Evolutionary conservation across 768 basidiomycete species (phyloP), one percentile per base, ranked within the genome.

Genomic region (Trametes punicea): DNA sequence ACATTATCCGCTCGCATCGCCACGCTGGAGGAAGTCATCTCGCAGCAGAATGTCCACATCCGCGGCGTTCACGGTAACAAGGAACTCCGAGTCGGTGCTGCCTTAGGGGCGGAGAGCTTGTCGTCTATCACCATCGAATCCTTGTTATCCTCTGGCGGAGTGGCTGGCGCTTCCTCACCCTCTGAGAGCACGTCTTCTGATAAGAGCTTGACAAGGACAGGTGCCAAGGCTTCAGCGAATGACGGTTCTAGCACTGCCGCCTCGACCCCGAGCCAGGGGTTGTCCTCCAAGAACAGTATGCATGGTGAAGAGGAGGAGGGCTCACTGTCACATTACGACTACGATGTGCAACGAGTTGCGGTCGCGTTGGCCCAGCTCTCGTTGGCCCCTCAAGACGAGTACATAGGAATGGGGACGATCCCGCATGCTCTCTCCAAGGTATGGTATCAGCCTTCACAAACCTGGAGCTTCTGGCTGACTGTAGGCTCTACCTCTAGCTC

Each of bases 341-440:
- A 70, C 34, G 55, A 69, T n/a, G 67, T 73, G 26, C 78, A 77
- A 51, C 66, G 73, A 25, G 72, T 73, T 11, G 75, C 75, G 0
- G 74, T 75, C 11, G 66, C 70, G 4, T 62, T 79, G 23, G 73
- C 78, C 2, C 74, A 78, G 26, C 67, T 78, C 8, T 76, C 77
- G 11, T 47, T 80, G 15, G 77, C 74, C 2, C 63, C 62, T 5
- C 74, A 79, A 56, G 73, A 75, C 50, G 80, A 82, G 63, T 80
- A 71, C 61, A 70, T 81, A 50, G 79, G 79, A 7, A 64, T 70
- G 31, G 79, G 78, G n/a, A 77, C 77, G 40, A 61, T 78, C 3
- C 67, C 80, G 25, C 77, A 75, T 59, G 75, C 79, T 20, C 59
- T 81, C 20, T 75, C 78, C 65, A 74, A 74, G 55, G 80, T 81